A percentile compares a stretch with the other conserved stretches of the same genome.
These are phyloP conservation scores for Heterobasidion irregulare DNA, from an alignment of 1,284 basidiomycete species.

Conservation along the genomic window DNA sequence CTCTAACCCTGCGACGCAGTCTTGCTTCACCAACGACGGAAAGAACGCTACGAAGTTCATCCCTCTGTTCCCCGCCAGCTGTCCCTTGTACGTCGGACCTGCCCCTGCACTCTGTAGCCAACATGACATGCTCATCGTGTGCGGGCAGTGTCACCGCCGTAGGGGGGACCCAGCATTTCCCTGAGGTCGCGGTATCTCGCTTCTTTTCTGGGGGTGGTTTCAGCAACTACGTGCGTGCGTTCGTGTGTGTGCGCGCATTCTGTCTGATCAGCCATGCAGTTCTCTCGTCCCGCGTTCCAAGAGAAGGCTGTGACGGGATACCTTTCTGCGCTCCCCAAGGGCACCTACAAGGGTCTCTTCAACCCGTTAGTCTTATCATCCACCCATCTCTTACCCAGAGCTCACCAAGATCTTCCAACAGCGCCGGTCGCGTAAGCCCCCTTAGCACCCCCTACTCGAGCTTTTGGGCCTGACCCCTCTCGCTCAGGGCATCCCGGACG, in stretches of 20 bases:
- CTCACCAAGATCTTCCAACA: not conserved
- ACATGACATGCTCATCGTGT: not conserved
- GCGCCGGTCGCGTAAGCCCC: not conserved
- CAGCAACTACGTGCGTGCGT: conserved; percentile 37
- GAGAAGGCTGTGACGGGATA: conserved; percentile 30
- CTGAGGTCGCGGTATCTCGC: conserved; percentile 35
- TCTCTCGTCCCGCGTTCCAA: conserved; percentile 49
- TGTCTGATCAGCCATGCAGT: conserved; percentile 25
- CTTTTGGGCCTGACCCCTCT: not conserved
- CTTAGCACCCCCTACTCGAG: not conserved
- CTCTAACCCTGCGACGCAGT: conserved; percentile 36
- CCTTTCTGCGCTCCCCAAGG: conserved; percentile 34
- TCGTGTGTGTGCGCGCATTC: not conserved
- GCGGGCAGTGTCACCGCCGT: conserved; percentile 43
- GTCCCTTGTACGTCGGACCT: conserved; percentile 32
- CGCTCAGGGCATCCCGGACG: conserved; percentile 46
- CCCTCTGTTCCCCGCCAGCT: conserved; percentile 53
- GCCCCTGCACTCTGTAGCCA: not conserved
- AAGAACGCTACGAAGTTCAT: conserved; percentile 46
- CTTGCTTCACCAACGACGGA: conserved; percentile 58
- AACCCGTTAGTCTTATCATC: conserved; percentile 34
- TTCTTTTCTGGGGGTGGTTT: conserved; percentile 37
- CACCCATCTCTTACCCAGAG: not conserved
- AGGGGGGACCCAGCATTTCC: conserved; percentile 48
- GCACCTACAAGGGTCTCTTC: conserved; percentile 48